These are phyloP conservation scores for Albifimbria verrucaria DNA, from an alignment of 2,329 filamentous ascomycete species.

Conservation along the genomic window DNA sequence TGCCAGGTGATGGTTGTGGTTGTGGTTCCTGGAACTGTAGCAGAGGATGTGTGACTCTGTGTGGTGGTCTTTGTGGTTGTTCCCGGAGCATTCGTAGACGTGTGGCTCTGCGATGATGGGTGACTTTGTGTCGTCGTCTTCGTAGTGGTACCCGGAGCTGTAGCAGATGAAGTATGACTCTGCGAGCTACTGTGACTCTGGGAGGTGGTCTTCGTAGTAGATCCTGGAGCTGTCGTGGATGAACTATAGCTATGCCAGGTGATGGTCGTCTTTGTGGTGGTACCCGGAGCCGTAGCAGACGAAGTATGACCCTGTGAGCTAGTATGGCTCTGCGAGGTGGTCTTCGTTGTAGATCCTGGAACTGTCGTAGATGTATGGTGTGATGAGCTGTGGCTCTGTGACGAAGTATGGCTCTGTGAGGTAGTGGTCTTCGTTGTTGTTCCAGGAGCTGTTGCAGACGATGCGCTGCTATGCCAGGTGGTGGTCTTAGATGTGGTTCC, in stretches of 20 bases:
- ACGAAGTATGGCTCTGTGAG: too few relatives aligned
- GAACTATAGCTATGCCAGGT: too few relatives aligned
- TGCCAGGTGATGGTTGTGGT: not conserved
- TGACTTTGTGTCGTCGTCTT: too few relatives aligned
- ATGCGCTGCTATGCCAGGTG: too few relatives aligned
- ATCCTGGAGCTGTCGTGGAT: not conserved
- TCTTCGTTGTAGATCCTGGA: too few relatives aligned
- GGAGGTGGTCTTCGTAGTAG: not conserved
- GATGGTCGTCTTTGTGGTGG: not conserved
- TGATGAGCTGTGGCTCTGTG: too few relatives aligned
- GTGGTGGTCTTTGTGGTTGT: not conserved
- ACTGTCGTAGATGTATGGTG: too few relatives aligned
- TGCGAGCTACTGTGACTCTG: not conserved
- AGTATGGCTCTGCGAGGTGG: not conserved
- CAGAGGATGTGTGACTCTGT: not conserved
- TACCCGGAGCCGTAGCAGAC: not conserved
- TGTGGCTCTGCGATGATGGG: too few relatives aligned
- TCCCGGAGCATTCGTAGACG: too few relatives aligned
- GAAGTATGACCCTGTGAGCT: not conserved
- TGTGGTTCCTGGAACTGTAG: not conserved
- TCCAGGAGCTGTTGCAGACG: too few relatives aligned
- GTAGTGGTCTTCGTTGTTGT: too few relatives aligned
- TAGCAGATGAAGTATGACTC: not conserved
- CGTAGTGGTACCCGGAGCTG: not conserved
- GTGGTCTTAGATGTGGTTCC: not conserved